phyloP scores from a whole-genome alignment of 306 rosid species.

The Trifolium repens region DNA sequence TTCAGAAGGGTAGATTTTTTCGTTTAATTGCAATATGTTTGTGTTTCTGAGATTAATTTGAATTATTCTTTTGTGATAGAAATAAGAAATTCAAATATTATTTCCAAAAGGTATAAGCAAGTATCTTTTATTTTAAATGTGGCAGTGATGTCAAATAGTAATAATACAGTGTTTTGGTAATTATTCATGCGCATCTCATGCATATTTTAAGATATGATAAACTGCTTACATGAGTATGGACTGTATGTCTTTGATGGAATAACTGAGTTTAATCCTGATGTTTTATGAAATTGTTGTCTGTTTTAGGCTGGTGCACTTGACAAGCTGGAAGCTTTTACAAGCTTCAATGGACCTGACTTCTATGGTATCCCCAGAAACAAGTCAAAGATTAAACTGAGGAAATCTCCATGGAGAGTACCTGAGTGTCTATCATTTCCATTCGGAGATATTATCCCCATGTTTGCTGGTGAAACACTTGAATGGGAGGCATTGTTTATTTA shows the following conservation, averaged over 20 bases:
- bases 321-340: slow-evolving; percentile 89
- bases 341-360: slow-evolving; percentile 98
- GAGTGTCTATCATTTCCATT: slow-evolving; percentile 64
- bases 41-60: slow-evolving; percentile 7
- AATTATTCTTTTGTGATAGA: background rate
- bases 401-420: slow-evolving; percentile 79
- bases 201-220: slow-evolving; percentile 22
- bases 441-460: slow-evolving; percentile 87
- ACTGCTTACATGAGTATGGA: slow-evolving; percentile 8
- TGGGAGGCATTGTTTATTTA: slow-evolving; percentile 66
- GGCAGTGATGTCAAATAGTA: slow-evolving; percentile 2
- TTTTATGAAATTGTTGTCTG: slow-evolving; percentile 40
- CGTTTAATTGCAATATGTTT: slow-evolving; percentile 8
- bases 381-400: slow-evolving; percentile 65
- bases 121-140: background rate
- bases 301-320: slow-evolving; percentile 82
- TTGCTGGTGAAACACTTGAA: slow-evolving; percentile 77
- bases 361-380: slow-evolving; percentile 87
- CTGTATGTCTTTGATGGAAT: background rate
- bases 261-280: background rate
- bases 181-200: slow-evolving; percentile 1
- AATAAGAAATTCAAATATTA: background rate
- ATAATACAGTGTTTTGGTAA: background rate
- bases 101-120: background rate
- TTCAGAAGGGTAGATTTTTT: background rate